Evolutionary conservation across 371 early-diverging fungal species (phyloP), one percentile per base, ranked within the genome.

Genomic region (Apophysomyces trapeziformis): DNA sequence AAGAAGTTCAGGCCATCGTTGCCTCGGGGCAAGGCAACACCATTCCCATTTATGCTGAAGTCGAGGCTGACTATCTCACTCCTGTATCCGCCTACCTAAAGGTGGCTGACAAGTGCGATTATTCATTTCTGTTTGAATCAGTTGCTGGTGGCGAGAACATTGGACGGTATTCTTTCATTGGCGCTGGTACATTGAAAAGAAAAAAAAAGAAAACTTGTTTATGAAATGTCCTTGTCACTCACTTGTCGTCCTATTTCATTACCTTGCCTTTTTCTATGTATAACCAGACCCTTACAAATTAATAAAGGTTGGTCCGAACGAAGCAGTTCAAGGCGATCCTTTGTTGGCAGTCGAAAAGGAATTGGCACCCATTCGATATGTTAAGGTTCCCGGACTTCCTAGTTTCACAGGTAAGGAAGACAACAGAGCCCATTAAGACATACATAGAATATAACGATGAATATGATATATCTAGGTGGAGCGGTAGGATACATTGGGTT

Each of bases 401-500:
- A 82, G 87, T 38, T 96, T 96, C 71, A 95, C 95, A 61, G 95
- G 93, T 88, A 80, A 57, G 58, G 5, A 16, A 45, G 38, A 9
- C 46, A 26, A 26, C 12, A 36, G 26, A 13, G 14, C 36, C 32
- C 1, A 16, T 58, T 13, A 37, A 14, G 54, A 38, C 32, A 26
- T 26, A 13, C 1, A 3, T 36, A 8, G 18, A 50, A 9, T 16
- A 36, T 41, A 7, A 14, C 44, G 50, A 38, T 11, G 38, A 38
- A 18, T 56, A 7, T 12, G 7, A 7, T 11, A 36, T 57, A 35
- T 38, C 14, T 65, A 80, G 95, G 98, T 71, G 99, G 99, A 38
- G 99, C 98, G 16, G 92, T 99, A 43, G 99, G 99, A 13, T 99
- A 95, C 76, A 91, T 99, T 59, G 86, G 93, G 16, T 99, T 95